These are phyloP conservation scores for Colletotrichum coccodes DNA, from an alignment of 2,329 filamentous ascomycete species.

Conservation along the genomic window DNA sequence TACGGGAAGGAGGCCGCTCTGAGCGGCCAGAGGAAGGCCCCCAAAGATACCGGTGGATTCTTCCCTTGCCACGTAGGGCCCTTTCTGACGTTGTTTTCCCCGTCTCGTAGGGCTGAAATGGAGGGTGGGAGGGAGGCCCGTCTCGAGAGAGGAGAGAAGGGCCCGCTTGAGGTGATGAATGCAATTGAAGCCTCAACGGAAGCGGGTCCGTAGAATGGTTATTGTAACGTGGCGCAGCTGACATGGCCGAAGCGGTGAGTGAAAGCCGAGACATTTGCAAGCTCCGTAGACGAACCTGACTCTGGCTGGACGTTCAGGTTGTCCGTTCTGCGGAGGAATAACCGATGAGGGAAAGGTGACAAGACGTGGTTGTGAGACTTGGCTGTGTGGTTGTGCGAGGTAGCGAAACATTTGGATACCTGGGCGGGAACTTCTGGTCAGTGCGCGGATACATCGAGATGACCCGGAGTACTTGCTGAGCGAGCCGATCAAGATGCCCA, in stretches of 20 bases:
- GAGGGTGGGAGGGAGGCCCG: background rate
- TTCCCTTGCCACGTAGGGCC: background rate
- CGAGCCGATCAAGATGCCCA: background rate
- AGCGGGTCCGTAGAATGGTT: conserved; percentile 18
- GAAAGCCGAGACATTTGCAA: conserved; percentile 12
- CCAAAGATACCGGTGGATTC: background rate
- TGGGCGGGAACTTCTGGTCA: background rate
- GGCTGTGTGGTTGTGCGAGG: background rate
- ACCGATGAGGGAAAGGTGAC: background rate
- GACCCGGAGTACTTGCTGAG: background rate
- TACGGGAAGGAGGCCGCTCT: conserved; percentile 18
- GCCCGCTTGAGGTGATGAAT: background rate
- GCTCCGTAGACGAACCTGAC: background rate
- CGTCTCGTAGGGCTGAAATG: conserved; percentile 30
- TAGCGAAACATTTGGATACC: background rate
- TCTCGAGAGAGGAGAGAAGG: conserved; percentile 3
- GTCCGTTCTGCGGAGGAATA: background rate
- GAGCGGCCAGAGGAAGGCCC: background rate
- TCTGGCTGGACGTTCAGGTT: background rate
- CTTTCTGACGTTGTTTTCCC: background rate
- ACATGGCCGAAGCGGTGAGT: conserved; percentile 28
- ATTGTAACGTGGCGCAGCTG: conserved; percentile 29
- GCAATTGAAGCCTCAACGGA: conserved; percentile 18
- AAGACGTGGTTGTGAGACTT: background rate
- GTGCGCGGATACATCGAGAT: background rate